Evolutionary conservation across 176 grass and related monocot genomes (phyloP).

Genomic region (Musa acuminata): DNA sequence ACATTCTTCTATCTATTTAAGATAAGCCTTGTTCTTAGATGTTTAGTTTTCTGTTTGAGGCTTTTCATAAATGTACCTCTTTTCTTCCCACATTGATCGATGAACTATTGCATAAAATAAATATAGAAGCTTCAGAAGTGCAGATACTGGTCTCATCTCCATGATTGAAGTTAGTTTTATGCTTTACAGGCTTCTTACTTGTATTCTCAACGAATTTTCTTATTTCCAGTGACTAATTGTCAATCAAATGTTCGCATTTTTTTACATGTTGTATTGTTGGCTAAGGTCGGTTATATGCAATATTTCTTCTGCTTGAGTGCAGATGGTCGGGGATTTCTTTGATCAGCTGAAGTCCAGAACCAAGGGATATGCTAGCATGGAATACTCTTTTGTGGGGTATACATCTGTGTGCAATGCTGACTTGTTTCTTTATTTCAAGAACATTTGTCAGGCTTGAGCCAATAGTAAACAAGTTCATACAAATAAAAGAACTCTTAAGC

Average conservation of each 20-base stretch:
- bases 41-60: background rate
- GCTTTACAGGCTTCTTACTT: background rate
- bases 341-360: slow-evolving; percentile 98
- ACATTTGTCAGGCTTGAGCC: background rate
- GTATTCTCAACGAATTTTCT: background rate
- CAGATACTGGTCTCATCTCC: background rate
- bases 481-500: too few species aligned
- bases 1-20: background rate
- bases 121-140: background rate
- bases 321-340: slow-evolving; percentile 99
- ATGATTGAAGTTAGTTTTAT: background rate
- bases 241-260: background rate
- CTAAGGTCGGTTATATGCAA: slow-evolving; percentile 8
- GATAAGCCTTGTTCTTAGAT: background rate
- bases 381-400: slow-evolving; percentile 85
- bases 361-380: slow-evolving; percentile 99
- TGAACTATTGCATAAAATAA: background rate
- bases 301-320: slow-evolving; percentile 21
- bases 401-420: background rate
- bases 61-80: background rate
- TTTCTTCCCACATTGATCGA: background rate
- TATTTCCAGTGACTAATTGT: background rate
- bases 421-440: background rate
- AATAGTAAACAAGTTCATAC: too few species aligned
- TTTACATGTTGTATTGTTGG: background rate